A percentile compares a stretch with the other conserved stretches of the same genome.
Evolutionary conservation across 2,329 filamentous ascomycete genomes (phyloP).

Genomic region (Tympanopsis confertula): DNA sequence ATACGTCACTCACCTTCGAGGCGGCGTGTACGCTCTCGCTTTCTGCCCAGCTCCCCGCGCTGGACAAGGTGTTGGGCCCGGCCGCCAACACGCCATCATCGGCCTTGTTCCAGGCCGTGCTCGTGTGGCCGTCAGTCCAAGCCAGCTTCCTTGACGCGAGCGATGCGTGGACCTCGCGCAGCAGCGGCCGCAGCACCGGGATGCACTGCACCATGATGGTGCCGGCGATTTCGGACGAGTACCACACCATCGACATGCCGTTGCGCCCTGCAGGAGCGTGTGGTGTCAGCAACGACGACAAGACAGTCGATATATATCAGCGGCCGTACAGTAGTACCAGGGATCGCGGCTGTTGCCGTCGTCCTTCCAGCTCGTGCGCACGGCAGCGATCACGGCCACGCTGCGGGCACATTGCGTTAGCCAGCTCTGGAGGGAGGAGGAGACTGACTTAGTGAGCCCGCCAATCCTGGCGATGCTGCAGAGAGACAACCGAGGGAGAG

Average conservation of each 20-base stretch:
- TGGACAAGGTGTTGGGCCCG: no score
- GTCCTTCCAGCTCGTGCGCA: constrained; percentile 36
- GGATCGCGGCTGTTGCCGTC: constrained; percentile 29
- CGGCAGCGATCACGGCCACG: constrained; percentile 32
- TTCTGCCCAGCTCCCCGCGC: no score
- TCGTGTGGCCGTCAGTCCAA: constrained; percentile 1
- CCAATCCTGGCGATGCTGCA: no score
- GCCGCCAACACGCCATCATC: no score
- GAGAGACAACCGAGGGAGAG: no score
- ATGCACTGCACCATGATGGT: constrained; percentile 44
- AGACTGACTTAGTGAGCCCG: neutral
- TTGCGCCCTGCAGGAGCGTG: constrained; percentile 19
- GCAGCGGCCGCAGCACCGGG: constrained; percentile 34
- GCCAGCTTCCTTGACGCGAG: constrained; percentile 16
- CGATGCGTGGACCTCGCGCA: constrained; percentile 26
- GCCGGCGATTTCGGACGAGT: constrained; percentile 35
- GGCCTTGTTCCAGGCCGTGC: no score
- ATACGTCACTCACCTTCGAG: no score
- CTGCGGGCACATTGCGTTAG: constrained; percentile 7
- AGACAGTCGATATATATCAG: neutral
- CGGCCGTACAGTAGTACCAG: constrained; percentile 29
- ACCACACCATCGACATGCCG: constrained; percentile 31
- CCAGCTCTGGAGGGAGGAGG: neutral
- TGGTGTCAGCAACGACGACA: constrained; percentile 2
- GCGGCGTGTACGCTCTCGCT: no score